These are phyloP conservation scores for Trypanosoma lewisi DNA, from an alignment of 208 protist genomes.

Conservation along the genomic window DNA sequence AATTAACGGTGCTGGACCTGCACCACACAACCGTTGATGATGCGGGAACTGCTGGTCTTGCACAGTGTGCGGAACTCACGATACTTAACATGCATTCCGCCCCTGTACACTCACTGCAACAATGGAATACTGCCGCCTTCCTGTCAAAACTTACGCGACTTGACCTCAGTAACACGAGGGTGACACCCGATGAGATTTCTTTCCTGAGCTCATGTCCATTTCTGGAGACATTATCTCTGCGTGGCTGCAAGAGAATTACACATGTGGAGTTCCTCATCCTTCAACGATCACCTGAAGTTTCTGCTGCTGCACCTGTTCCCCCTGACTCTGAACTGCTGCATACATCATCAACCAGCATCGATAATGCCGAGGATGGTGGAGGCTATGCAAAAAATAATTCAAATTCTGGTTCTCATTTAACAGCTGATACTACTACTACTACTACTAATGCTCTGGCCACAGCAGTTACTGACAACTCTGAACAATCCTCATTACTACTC, in stretches of 20 bases:
- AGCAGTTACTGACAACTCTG: no score
- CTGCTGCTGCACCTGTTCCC: background rate
- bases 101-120: conserved; percentile 2
- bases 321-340: background rate
- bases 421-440: background rate
- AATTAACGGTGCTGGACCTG: conserved; percentile 48
- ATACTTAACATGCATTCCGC: conserved; percentile 14
- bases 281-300: background rate
- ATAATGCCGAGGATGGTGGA: background rate
- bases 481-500: no score
- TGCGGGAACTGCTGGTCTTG: conserved; percentile 5
- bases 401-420: background rate
- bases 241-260: conserved; percentile 29
- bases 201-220: conserved; percentile 35
- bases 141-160: conserved; percentile 34
- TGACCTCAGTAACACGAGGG: conserved; percentile 40
- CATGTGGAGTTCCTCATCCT: conserved; percentile 34
- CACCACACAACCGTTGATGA: conserved; percentile 55
- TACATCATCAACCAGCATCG: no score
- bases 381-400: background rate
- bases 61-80: conserved; percentile 7
- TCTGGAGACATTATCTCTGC: conserved; percentile 36
- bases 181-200: conserved; percentile 29
- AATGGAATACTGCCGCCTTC: conserved; percentile 30
- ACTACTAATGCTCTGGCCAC: no score